These are phyloP conservation scores for Heterobasidion occidentale DNA, from an alignment of 1,284 basidiomycete genomes.

Conservation along the genomic window DNA sequence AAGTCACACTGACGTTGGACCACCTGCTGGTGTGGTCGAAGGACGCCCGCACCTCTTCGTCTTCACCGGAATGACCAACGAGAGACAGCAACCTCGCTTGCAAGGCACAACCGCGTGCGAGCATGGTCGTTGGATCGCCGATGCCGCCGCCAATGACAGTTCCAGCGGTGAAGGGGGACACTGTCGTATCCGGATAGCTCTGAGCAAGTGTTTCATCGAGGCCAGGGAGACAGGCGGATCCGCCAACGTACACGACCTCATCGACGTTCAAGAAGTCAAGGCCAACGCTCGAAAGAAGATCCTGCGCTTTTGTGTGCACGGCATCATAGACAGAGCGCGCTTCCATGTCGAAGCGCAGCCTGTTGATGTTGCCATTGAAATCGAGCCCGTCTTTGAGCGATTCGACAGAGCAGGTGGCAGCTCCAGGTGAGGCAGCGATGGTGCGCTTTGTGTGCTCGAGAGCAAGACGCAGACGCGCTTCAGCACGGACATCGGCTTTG, in stretches of 20 bases:
- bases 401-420: constrained; percentile 89
- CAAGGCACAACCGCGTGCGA: constrained; percentile 84
- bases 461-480: constrained; percentile 89
- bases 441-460: constrained; percentile 95
- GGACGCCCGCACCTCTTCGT: constrained; percentile 42
- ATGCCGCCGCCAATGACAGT: constrained; percentile 63
- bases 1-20: constrained; percentile 44
- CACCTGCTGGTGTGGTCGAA: constrained; percentile 42
- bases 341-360: constrained; percentile 90
- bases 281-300: constrained; percentile 53
- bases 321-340: constrained; percentile 66
- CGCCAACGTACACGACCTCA: constrained; percentile 90
- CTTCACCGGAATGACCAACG: constrained; percentile 38
- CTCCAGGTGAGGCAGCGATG: constrained; percentile 79
- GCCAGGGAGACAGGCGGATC: constrained; percentile 81
- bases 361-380: constrained; percentile 89
- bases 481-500: constrained; percentile 75
- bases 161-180: constrained; percentile 56
- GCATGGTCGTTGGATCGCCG: constrained; percentile 83
- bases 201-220: constrained; percentile 69
- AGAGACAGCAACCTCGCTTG: constrained; percentile 70
- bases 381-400: constrained; percentile 93
- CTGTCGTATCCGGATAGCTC: constrained; percentile 64
- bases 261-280: constrained; percentile 80
- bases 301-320: constrained; percentile 55